Evolutionary conservation across 768 basidiomycete genomes (phyloP).

Genomic region (Boletus edulis): DNA sequence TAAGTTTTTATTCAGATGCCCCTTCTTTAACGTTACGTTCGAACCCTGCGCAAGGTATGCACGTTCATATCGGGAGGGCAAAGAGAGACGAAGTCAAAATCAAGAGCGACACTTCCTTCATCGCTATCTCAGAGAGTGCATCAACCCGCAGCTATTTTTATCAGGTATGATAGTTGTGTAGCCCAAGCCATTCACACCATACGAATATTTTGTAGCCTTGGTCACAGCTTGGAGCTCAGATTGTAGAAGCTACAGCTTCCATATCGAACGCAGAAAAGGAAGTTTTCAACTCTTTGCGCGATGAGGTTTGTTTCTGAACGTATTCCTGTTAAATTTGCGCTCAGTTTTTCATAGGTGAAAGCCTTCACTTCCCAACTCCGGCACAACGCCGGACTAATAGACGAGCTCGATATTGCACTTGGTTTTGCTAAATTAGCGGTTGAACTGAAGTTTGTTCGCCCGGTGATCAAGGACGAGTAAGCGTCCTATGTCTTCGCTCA

Average conservation of each 20-base stretch:
- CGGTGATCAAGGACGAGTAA: constrained; percentile 68
- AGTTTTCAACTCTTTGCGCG: constrained; percentile 66
- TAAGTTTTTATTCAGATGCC: constrained; percentile 44
- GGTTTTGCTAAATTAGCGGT: constrained; percentile 79
- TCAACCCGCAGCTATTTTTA: constrained; percentile 71
- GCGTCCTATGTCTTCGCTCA: constrained; percentile 18
- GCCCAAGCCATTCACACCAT: not conserved
- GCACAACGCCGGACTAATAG: constrained; percentile 72
- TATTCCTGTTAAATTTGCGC: not conserved
- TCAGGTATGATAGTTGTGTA: constrained; percentile 39
- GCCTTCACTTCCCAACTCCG: constrained; percentile 54
- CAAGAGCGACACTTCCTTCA: constrained; percentile 48
- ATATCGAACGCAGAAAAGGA: constrained; percentile 63
- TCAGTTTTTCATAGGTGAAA: constrained; percentile 51
- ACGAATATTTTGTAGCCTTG: constrained; percentile 50
- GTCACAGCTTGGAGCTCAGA: constrained; percentile 69
- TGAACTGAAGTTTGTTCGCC: constrained; percentile 75
- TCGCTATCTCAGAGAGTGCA: constrained; percentile 57
- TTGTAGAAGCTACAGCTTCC: constrained; percentile 53
- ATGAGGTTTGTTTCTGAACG: constrained; percentile 46
- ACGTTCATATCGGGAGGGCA: constrained; percentile 64
- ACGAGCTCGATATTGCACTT: constrained; percentile 83
- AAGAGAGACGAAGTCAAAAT: constrained; percentile 60
- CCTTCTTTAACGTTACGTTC: constrained; percentile 73
- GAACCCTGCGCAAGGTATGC: constrained; percentile 66